Conservation (phyloP, 306 rosid genomes). For the Casuarina cunninghamiana region DNA sequence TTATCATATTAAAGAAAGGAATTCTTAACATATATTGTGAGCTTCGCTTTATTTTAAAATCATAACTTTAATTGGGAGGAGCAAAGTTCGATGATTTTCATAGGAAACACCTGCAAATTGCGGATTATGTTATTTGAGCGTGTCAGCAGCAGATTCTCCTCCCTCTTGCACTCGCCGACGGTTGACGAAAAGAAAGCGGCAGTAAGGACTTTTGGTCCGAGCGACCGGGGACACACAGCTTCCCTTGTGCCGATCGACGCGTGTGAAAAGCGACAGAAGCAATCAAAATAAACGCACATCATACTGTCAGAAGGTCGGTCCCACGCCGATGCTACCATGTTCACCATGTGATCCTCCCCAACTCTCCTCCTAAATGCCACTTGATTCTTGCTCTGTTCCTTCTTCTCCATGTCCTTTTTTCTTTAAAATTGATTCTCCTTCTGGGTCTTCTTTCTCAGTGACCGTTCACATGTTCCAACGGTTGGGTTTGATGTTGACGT, state of each 20-base stretch:
- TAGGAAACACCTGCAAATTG: not conserved
- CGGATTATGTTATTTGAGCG: slow-evolving; percentile 7
- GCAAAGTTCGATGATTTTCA: not conserved
- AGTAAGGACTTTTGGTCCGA: slow-evolving; percentile 25
- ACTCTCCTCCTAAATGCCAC: not conserved
- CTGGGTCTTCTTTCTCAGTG: too few relatives aligned
- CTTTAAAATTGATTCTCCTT: not conserved
- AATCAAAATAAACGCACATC: not conserved
- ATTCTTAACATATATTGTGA: too few relatives aligned
- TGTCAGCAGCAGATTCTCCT: slow-evolving; percentile 15
- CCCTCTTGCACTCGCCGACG: not conserved
- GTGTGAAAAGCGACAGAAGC: slow-evolving; percentile 32
- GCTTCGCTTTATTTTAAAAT: not conserved
- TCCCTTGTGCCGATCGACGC: slow-evolving; percentile 20
- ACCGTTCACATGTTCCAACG: too few relatives aligned
- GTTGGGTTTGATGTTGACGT: too few relatives aligned
- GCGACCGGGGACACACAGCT: slow-evolving; percentile 15
- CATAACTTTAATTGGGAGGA: not conserved
- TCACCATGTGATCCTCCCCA: slow-evolving; percentile 31
- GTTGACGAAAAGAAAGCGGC: slow-evolving; percentile 9
- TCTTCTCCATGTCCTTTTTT: not conserved
- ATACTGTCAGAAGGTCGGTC: not conserved
- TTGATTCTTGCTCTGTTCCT: not conserved
- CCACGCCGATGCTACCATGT: slow-evolving; percentile 23
- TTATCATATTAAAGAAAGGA: too few relatives aligned